A percentile compares a stretch with the other conserved stretches of the same genome.
Conservation (phyloP, 768 basidiomycete genomes). For the Xerocomus brunneocitrinus region DNA sequence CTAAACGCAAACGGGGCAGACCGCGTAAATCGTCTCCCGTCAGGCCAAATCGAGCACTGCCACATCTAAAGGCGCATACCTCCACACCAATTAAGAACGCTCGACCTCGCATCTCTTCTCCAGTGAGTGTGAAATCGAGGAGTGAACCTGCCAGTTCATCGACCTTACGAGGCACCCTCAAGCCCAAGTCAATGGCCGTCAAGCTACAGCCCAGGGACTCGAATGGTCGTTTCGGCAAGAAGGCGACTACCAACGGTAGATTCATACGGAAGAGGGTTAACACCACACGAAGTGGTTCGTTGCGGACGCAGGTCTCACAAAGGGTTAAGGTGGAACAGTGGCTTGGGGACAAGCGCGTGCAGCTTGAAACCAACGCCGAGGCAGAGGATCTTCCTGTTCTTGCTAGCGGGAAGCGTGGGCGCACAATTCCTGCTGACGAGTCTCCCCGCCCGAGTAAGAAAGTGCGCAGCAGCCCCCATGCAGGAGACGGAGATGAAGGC, state of each 20-base stretch:
- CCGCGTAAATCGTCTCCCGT: conserved; percentile 29
- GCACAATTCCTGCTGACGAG: conserved; percentile 18
- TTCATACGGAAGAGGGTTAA: conserved; percentile 35
- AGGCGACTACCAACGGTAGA: conserved; percentile 45
- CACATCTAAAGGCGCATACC: conserved; percentile 7
- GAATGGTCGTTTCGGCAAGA: conserved; percentile 68
- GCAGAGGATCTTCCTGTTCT: conserved; percentile 9
- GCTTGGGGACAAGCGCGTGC: conserved; percentile 28
- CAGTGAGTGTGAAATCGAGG: conserved; percentile 18
- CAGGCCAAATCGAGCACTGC: conserved; percentile 7
- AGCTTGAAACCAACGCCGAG: conserved; percentile 11
- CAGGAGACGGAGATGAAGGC: conserved; percentile 26
- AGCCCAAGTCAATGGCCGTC: conserved; percentile 41
- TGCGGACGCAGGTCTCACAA: conserved; percentile 39
- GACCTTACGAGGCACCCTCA: conserved; percentile 24
- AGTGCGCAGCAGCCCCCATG: conserved; percentile 14
- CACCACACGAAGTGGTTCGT: conserved; percentile 20
- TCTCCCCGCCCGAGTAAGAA: conserved; percentile 27
- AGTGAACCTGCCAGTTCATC: conserved; percentile 23
- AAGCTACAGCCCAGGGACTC: conserved; percentile 55
- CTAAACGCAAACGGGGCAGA: conserved; percentile 34
- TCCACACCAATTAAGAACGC: conserved; percentile 9
- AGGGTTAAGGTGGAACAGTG: conserved; percentile 39
- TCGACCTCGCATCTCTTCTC: conserved; percentile 15
- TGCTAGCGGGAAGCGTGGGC: conserved; percentile 23